These are phyloP conservation scores for Fusarium verrucosum DNA, from an alignment of 2,329 filamentous ascomycete genomes.

Conservation along the genomic window DNA sequence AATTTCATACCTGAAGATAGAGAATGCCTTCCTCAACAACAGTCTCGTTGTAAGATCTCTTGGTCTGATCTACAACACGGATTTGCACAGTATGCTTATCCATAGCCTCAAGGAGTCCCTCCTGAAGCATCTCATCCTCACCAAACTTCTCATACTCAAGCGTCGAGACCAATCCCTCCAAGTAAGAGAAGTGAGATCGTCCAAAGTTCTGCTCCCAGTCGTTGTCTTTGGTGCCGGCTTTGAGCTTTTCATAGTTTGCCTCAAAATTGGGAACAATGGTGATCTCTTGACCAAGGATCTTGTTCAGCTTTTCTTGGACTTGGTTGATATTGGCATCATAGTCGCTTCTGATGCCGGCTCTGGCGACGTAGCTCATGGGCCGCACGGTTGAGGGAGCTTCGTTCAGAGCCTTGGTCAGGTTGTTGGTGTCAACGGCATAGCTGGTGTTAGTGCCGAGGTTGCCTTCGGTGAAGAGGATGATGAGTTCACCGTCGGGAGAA, in stretches of 20 bases:
- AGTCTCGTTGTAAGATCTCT: constrained; percentile 56
- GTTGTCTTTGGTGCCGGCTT: constrained; percentile 40
- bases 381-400: constrained; percentile 48
- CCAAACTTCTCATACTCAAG: constrained; percentile 57
- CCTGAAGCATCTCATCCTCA: constrained; percentile 59
- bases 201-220: constrained; percentile 60
- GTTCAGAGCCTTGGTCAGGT: constrained; percentile 58
- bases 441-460: constrained; percentile 58
- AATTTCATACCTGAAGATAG: constrained; percentile 57
- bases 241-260: constrained; percentile 53
- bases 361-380: constrained; percentile 55
- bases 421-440: constrained; percentile 49
- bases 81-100: constrained; percentile 55
- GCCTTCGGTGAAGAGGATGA: constrained; percentile 57
- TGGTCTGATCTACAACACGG: constrained; percentile 57
- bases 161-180: constrained; percentile 53
- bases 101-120: constrained; percentile 59
- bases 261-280: constrained; percentile 60
- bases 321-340: constrained; percentile 56
- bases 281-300: constrained; percentile 54
- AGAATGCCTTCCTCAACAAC: constrained; percentile 59
- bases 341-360: constrained; percentile 52
- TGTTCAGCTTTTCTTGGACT: constrained; percentile 52
- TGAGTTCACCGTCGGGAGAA: constrained; percentile 54
- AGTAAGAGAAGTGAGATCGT: constrained; percentile 53